Conservation (phyloP, 2,329 filamentous ascomycete species). For the Hymenoscyphus salicellus region DNA sequence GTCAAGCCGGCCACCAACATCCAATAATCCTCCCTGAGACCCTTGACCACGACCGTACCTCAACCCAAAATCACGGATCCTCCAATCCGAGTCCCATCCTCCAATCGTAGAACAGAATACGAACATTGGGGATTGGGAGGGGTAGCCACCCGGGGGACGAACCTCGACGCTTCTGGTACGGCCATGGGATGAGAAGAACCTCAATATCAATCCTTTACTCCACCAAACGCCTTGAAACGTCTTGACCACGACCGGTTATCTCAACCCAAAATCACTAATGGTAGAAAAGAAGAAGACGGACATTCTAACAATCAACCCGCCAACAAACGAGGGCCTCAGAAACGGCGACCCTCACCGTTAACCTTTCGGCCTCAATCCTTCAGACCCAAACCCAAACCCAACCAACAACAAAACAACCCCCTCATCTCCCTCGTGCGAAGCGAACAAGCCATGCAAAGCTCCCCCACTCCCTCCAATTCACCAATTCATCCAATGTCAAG, state of each 20-base stretch:
- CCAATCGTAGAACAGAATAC: too few relatives aligned
- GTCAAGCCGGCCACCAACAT: background rate
- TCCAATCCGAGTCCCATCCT: too few relatives aligned
- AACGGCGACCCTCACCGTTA: background rate
- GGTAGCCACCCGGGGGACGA: too few relatives aligned
- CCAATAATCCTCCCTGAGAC: conserved; percentile 5
- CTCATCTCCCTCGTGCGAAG: background rate
- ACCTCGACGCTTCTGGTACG: too few relatives aligned
- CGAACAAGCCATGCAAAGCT: background rate
- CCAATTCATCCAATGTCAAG: background rate
- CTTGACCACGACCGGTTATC: background rate
- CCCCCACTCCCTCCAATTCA: background rate
- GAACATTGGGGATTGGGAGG: too few relatives aligned
- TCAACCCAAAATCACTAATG: background rate
- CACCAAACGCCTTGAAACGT: too few relatives aligned
- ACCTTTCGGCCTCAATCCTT: background rate
- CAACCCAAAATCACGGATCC: background rate
- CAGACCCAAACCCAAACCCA: background rate
- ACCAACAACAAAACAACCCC: background rate
- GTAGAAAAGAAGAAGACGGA: background rate
- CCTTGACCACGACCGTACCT: background rate
- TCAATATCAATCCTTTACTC: too few relatives aligned
- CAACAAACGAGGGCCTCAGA: background rate
- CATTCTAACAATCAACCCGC: background rate
- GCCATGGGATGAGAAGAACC: too few relatives aligned